Conservation (phyloP, 2,329 filamentous ascomycete species). For the Venturia aucupariae region DNA sequence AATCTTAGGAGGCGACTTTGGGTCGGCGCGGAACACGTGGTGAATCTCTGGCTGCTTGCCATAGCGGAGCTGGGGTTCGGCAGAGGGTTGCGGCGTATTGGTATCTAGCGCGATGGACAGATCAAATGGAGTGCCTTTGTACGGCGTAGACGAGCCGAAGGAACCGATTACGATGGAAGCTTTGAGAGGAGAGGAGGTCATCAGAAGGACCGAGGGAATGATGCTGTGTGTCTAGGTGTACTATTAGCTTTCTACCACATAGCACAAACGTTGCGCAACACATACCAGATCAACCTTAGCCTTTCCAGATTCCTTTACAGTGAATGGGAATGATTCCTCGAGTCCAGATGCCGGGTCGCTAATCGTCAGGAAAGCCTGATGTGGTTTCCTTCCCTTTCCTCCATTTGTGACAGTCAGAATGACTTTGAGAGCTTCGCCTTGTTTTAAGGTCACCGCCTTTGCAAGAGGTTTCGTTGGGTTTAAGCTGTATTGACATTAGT, state of each 20-base stretch:
- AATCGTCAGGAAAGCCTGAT: constrained; percentile 86
- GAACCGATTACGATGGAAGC: constrained; percentile 81
- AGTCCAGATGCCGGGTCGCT: constrained; percentile 65
- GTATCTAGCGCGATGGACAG: constrained; percentile 58
- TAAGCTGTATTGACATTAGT: constrained; percentile 27
- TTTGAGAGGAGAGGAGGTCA: constrained; percentile 56
- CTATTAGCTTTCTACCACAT: constrained; percentile 1
- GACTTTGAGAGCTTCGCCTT: constrained; percentile 69
- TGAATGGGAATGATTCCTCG: constrained; percentile 79
- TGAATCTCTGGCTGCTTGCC: constrained; percentile 76
- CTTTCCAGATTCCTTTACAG: constrained; percentile 80
- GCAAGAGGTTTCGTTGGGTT: constrained; percentile 47
- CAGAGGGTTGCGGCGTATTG: constrained; percentile 48
- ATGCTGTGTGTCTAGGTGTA: constrained; percentile 71
- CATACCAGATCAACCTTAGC: constrained; percentile 75
- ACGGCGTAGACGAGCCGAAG: constrained; percentile 64
- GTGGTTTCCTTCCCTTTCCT: constrained; percentile 70
- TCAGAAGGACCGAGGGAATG: constrained; percentile 72
- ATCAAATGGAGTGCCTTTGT: constrained; percentile 63
- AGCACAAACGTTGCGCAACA: constrained; percentile 24
- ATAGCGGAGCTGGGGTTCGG: constrained; percentile 68
- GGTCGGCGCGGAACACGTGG: constrained; percentile 78
- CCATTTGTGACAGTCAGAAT: constrained; percentile 71
- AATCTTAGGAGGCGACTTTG: constrained; percentile 69
- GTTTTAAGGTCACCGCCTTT: constrained; percentile 55